Base-by-base conservation (phyloP, 805 yeast species). In the Monosporozyma unispora region DNA sequence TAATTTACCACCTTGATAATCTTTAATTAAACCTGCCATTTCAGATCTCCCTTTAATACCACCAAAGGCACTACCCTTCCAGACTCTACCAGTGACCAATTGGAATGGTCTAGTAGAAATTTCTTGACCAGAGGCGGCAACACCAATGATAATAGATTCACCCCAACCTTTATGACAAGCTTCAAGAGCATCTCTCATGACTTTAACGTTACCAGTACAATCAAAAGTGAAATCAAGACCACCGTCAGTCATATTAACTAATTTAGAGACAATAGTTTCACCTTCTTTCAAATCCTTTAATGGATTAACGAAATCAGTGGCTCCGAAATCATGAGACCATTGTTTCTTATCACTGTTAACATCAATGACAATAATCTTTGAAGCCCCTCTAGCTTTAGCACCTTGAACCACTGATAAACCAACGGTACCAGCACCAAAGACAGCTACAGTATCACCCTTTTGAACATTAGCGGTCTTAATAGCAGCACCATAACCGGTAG, bases 161-260 rank as follows among this genome's bases (percentile, higher is more conserved):
- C 99, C 99, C 97, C 99, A 93, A 57, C 99, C 99, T 72, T 90
- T 91, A 75, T 93, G 98, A 69, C 96, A 89, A 21, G 96, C 87
- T 76, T 93, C 98, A 57, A 93, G 77, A 27, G 99, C 99, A 64
- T 81, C 76, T 74, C 98, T 83, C 99, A 93, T 93, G 46, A 93
- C 98, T 44, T 79, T 70, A 54, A 83, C 90, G 65, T 91, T 93
- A 73, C 99, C 99, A 48, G 99, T 93, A 75, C 98, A 90, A 75
- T 93, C 99, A 64, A 93, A 93, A 28, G 99, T 90, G 73, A 68
- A 88, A 62, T 93, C 99, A 55, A 88, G 78, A 48, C 99, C 99
- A 60, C 99, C 99, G 62, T 93, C 98, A 50, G 98, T 89, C 79
- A 83, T 73, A 63, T 87, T 95, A 58, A 87, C 72, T 59, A 91